Conservation (phyloP, 2,329 filamentous ascomycete genomes). For the Stagonosporopsis tanaceti region DNA sequence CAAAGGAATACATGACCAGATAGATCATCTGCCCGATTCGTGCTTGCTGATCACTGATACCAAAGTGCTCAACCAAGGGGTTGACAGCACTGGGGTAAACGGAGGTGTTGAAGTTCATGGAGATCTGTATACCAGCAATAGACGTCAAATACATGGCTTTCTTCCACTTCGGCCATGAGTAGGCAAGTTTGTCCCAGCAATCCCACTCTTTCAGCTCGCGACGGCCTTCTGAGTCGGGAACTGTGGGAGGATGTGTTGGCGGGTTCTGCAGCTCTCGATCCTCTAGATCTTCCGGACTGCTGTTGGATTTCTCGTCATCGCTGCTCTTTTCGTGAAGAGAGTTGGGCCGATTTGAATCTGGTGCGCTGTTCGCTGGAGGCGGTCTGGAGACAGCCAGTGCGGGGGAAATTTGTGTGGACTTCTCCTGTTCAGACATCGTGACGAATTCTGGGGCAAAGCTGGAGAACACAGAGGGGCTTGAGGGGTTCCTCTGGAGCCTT, state of each 20-base stretch:
- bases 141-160: constrained; percentile 62
- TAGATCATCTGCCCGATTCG: constrained; percentile 57
- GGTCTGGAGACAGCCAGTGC: constrained; percentile 7
- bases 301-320: constrained; percentile 24
- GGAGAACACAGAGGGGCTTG: constrained; percentile 13
- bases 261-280: constrained; percentile 7
- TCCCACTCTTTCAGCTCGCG: constrained; percentile 50
- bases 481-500: constrained; percentile 4
- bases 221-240: constrained; percentile 26
- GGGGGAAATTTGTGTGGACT: constrained; percentile 21
- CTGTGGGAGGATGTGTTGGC: constrained; percentile 16
- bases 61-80: constrained; percentile 67
- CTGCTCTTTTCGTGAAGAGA: constrained; percentile 20
- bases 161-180: constrained; percentile 55
- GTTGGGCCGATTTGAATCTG: constrained; percentile 8
- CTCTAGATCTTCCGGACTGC: constrained; percentile 17
- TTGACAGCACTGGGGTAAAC: constrained; percentile 62
- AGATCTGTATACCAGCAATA: constrained; percentile 62
- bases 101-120: constrained; percentile 65
- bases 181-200: constrained; percentile 58
- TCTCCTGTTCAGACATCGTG: constrained; percentile 13
- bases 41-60: constrained; percentile 41
- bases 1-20: constrained; percentile 80
- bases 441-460: constrained; percentile 13
- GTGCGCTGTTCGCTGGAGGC: constrained; percentile 11